These are phyloP conservation scores for Infundibulicybe gibba DNA, from an alignment of 768 basidiomycete genomes.

Conservation along the genomic window DNA sequence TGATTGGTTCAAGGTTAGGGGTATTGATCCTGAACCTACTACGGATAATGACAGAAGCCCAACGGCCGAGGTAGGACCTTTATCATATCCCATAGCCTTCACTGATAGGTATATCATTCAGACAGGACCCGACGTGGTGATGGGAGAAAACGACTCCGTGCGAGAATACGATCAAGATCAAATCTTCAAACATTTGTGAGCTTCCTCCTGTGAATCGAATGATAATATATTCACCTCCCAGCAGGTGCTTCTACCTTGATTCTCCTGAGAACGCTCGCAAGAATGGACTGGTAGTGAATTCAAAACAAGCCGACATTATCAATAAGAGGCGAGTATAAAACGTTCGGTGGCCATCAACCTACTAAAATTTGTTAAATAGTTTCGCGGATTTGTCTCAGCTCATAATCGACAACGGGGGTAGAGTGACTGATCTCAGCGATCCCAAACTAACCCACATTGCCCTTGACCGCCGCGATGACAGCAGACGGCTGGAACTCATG, in stretches of 20 bases:
- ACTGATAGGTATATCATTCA: neutral
- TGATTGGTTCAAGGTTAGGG: slow-evolving; percentile 36
- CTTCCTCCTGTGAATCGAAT: slow-evolving; percentile 5
- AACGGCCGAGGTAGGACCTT: slow-evolving; percentile 2
- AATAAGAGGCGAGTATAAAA: slow-evolving; percentile 38
- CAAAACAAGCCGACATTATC: slow-evolving; percentile 51
- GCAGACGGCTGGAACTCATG: slow-evolving; percentile 67
- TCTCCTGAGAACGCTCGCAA: slow-evolving; percentile 66
- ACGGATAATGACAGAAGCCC: slow-evolving; percentile 1
- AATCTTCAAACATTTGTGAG: slow-evolving; percentile 84
- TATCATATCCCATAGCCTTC: neutral
- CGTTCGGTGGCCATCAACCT: slow-evolving; percentile 8
- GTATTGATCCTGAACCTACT: slow-evolving; percentile 6
- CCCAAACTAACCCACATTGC: slow-evolving; percentile 85
- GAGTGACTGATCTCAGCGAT: slow-evolving; percentile 62
- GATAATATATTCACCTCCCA: slow-evolving; percentile 3
- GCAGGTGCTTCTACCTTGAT: slow-evolving; percentile 88
- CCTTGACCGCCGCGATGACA: slow-evolving; percentile 77
- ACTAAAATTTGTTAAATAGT: slow-evolving; percentile 30
- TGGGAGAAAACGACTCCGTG: slow-evolving; percentile 70
- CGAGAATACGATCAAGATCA: slow-evolving; percentile 76
- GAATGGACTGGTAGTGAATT: slow-evolving; percentile 57
- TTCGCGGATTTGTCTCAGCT: slow-evolving; percentile 46
- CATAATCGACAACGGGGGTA: slow-evolving; percentile 72
- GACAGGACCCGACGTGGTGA: slow-evolving; percentile 33